Evolutionary conservation across 2,329 filamentous ascomycete genomes (phyloP), one percentile per base, ranked within the genome.

Genomic region (Colletotrichum plurivorum): DNA sequence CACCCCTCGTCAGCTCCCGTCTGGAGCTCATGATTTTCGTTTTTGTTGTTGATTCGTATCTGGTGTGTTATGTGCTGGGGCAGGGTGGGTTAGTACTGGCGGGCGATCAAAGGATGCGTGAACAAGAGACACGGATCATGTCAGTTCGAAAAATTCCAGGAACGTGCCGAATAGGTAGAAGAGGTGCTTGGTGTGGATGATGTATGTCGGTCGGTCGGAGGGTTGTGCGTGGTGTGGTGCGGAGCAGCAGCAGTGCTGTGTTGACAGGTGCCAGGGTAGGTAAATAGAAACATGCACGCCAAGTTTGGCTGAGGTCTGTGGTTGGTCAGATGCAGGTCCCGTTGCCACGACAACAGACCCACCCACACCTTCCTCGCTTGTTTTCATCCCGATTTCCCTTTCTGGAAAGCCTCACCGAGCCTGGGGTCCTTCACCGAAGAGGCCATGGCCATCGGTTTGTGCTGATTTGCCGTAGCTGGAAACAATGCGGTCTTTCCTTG

Each of bases 1-100:
- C 22, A 16, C 63, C 58, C 69, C 68, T 71, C 60, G 71, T 46
- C 65, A 70, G 71, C 69, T 72, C 71, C 62, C 71, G 60, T 69
- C 57, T 72, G 61, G 71, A 66, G 58, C 69, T 67, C 71, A 72
- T 72, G 36, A 10, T 36, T 3, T 10, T 36, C 31, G 31, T 36
- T 36, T 36, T 36, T 36, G 9, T 36, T 36, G 9, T 9, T 36
- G 31, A 36, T 36, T 9, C 31, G 31, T 36, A 36, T 5, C 56
- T 15, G 54, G 15, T 45, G 45, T 31, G 15, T 20, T 18, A 8
- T 41, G 31, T 46, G 15, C 18, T 13, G 18, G n/a, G 20, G 15
- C 18, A 20, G 9, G n/a, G 20, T 41, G 31, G 25, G 59, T 46
- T 62, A 31, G 16, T 25, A 46, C 9, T 59, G 8, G 51, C 46